Evolutionary conservation across 495 filamentous ascomycete species (phyloP).

Genomic region (Xylaria sp.): DNA sequence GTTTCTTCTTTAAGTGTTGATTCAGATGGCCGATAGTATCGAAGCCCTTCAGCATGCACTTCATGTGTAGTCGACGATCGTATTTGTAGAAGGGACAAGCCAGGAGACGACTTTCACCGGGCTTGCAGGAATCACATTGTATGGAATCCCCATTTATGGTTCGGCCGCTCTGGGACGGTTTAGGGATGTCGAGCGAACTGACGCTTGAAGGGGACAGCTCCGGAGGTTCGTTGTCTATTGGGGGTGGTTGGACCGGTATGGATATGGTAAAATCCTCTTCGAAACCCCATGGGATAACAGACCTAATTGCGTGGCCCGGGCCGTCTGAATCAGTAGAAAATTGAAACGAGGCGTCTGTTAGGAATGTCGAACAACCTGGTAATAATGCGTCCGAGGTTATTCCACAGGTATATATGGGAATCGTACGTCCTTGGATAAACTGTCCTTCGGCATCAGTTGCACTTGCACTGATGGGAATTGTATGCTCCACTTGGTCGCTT

Average conservation of each 20-base stretch:
- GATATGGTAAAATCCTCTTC: background rate
- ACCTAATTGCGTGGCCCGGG: background rate
- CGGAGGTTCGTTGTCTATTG: background rate
- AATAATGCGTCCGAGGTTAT: background rate
- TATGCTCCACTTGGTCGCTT: slow-evolving; percentile 5
- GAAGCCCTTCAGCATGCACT: slow-evolving; percentile 30
- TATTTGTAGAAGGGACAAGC: slow-evolving; percentile 38
- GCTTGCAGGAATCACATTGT: background rate
- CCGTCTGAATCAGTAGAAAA: background rate
- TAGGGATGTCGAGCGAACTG: background rate
- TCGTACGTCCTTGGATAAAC: background rate
- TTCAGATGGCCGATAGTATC: slow-evolving; percentile 28
- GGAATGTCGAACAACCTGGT: background rate
- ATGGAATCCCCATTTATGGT: background rate
- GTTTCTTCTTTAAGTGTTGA: slow-evolving; percentile 32
- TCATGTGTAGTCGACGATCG: slow-evolving; percentile 19
- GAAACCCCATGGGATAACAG: background rate
- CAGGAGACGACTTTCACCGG: slow-evolving; percentile 9
- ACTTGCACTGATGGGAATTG: background rate
- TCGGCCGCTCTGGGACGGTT: background rate
- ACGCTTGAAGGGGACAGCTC: background rate
- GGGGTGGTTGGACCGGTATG: background rate
- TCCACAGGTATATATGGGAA: background rate
- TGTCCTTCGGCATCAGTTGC: slow-evolving; percentile 4
- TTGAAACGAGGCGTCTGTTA: background rate